These are phyloP conservation scores for Hysterangium stoloniferum DNA, from an alignment of 768 basidiomycete species.

Conservation along the genomic window DNA sequence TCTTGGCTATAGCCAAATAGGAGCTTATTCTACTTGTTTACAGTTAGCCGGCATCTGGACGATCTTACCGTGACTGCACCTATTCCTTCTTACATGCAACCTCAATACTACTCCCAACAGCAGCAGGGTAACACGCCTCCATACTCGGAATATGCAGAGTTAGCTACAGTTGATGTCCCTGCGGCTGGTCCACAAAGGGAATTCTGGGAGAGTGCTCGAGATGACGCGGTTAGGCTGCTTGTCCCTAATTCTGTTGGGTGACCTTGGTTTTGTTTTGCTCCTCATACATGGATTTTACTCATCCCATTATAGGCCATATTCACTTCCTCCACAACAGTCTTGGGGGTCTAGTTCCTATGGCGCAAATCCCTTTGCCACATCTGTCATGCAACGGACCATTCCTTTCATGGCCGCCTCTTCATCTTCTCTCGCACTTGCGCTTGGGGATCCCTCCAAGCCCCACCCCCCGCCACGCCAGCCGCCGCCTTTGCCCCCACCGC, in stretches of 20 bases:
- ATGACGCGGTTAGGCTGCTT: constrained; percentile 54
- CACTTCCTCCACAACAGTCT: constrained; percentile 34
- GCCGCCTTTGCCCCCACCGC: neutral
- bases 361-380: constrained; percentile 51
- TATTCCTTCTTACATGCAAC: constrained; percentile 57
- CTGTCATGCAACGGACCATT: constrained; percentile 53
- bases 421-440: constrained; percentile 69
- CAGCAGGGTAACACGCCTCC: constrained; percentile 40
- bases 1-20: neutral
- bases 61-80: constrained; percentile 50
- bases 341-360: constrained; percentile 38
- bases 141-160: constrained; percentile 62
- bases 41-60: constrained; percentile 61
- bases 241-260: constrained; percentile 15
- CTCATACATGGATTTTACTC: constrained; percentile 26
- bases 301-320: constrained; percentile 23
- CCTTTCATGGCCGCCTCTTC: constrained; percentile 57
- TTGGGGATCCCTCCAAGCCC: constrained; percentile 36
- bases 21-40: neutral
- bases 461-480: neutral
- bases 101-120: constrained; percentile 36
- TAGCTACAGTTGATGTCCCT: constrained; percentile 40
- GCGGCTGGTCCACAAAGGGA: constrained; percentile 33
- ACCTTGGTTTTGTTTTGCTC: constrained; percentile 26
- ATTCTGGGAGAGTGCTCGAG: constrained; percentile 59